Conservation (phyloP, 2,329 filamentous ascomycete species). For the Sporothrix protearum region DNA sequence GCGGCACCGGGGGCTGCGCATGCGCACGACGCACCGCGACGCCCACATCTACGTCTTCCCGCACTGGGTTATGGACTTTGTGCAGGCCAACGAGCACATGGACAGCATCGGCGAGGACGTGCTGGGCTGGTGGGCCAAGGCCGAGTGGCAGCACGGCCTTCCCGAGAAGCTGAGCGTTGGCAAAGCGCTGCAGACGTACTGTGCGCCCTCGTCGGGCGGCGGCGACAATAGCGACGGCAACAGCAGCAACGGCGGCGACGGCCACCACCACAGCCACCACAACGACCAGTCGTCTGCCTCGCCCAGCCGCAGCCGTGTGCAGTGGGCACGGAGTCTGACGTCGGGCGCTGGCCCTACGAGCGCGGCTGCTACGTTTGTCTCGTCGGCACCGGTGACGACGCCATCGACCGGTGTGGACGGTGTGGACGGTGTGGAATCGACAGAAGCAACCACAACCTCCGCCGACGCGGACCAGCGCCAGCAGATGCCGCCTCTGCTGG, state of each 20-base stretch:
- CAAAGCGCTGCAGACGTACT: constrained; percentile 51
- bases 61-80: constrained; percentile 82
- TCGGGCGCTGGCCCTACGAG: background rate
- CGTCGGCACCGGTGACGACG: background rate
- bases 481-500: constrained; percentile 67
- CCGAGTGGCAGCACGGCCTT: constrained; percentile 81
- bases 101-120: constrained; percentile 90
- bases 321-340: background rate
- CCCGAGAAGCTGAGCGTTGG: constrained; percentile 71
- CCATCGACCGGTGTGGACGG: background rate
- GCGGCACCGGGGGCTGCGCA: constrained; percentile 69
- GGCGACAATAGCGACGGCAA: constrained; percentile 24
- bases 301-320: constrained; percentile 3
- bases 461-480: constrained; percentile 26
- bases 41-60: constrained; percentile 95
- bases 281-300: background rate
- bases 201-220: constrained; percentile 32
- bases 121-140: constrained; percentile 92
- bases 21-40: constrained; percentile 81
- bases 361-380: background rate
- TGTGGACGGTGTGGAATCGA: background rate
- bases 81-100: constrained; percentile 72
- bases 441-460: constrained; percentile 16
- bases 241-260: constrained; percentile 32
- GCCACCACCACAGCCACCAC: constrained; percentile 29